Conservation (phyloP, 306 rosid species). For the Rosa lucieae region DNA sequence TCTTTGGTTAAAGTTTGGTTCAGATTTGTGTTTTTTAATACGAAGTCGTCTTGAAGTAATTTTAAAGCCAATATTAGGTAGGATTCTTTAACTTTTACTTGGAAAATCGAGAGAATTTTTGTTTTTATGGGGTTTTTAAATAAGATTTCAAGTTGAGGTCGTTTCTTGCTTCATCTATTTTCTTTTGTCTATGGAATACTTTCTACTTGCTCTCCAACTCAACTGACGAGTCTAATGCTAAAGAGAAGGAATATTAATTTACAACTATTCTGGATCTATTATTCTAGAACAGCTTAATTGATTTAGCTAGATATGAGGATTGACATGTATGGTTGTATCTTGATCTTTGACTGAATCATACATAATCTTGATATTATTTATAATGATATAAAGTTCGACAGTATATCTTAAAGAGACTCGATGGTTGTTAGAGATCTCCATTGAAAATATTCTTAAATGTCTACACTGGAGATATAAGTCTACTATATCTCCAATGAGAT, state of each 20-base stretch:
- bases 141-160: conserved; percentile 11
- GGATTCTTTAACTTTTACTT: conserved; percentile 46
- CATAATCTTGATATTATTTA: too few relatives aligned
- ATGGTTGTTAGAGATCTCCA: not conserved
- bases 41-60: conserved; percentile 28
- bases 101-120: conserved; percentile 51
- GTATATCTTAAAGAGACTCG: not conserved
- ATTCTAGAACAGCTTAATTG: too few relatives aligned
- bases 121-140: conserved; percentile 40
- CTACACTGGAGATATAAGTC: too few relatives aligned
- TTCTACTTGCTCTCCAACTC: conserved; percentile 20
- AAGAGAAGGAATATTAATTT: not conserved
- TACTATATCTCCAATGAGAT: not conserved
- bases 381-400: too few relatives aligned
- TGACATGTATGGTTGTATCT: too few relatives aligned
- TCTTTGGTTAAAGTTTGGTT: conserved; percentile 16
- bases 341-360: too few relatives aligned
- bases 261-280: not conserved
- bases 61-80: conserved; percentile 47
- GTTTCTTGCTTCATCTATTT: conserved; percentile 26
- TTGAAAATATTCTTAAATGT: too few relatives aligned
- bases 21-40: conserved; percentile 19
- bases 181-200: conserved; percentile 32
- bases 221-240: not conserved
- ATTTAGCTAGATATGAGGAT: too few relatives aligned